phyloP scores from a whole-genome alignment of 1,284 basidiomycete species.

The Malassezia sp. region DNA sequence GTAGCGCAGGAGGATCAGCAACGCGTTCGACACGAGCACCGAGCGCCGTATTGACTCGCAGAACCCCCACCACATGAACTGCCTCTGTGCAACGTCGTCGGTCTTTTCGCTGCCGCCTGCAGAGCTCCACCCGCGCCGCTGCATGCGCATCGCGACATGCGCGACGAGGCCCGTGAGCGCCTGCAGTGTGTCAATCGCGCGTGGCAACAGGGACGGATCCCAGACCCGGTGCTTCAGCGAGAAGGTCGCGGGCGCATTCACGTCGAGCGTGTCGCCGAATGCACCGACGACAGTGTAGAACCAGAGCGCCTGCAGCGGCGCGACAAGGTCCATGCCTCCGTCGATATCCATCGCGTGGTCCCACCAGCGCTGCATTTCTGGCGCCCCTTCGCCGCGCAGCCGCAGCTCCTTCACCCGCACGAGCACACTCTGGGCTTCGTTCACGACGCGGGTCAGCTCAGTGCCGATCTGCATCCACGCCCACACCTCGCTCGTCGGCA shows the following conservation, averaged over 20 bases:
- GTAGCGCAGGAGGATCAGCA: conserved; percentile 25
- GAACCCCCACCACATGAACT: conserved; percentile 12
- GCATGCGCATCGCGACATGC: not conserved
- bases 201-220: not conserved
- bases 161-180: not conserved
- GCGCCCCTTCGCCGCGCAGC: no score
- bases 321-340: conserved; percentile 3
- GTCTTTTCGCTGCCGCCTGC: no score
- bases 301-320: conserved; percentile 10
- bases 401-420: not conserved
- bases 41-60: conserved; percentile 26
- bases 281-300: conserved; percentile 8
- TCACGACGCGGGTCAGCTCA: conserved; percentile 1
- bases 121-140: not conserved
- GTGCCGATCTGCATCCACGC: conserved; percentile 3
- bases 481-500: conserved; percentile 8
- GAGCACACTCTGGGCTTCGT: not conserved
- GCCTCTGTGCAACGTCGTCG: not conserved
- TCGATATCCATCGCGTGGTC: not conserved
- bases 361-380: not conserved
- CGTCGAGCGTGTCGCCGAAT: conserved; percentile 1
- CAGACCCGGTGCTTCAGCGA: not conserved
- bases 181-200: conserved; percentile 4
- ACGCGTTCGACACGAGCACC: conserved; percentile 20
- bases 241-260: not conserved